Evolutionary conservation across 2,329 filamentous ascomycete genomes (phyloP), one percentile per base, ranked within the genome.

Genomic region (Akanthomyces dipterigenus): DNA sequence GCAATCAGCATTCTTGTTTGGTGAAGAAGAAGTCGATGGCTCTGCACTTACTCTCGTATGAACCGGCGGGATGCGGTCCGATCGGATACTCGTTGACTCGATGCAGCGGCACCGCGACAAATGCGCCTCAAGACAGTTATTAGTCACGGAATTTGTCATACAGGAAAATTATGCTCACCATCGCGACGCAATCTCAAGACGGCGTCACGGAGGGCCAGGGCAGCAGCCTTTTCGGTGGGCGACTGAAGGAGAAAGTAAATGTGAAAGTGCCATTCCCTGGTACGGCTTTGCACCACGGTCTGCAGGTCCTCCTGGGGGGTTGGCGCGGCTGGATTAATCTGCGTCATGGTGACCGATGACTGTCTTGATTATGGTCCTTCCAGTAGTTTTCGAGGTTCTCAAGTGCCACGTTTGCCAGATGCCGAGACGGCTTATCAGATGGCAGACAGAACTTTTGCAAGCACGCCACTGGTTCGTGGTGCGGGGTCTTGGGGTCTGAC

Each of bases 191-290:
- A 66, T 50, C 63, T 70, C 45, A 73, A 43, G 1, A 73, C 67
- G 8, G 71, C 70, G 62, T 73, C 69, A 11, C 71, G 70, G 22
- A 73, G 69, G 7, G 70, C 70, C 9, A 73, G 68, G 11, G 71
- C 71, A 2, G 70, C 70, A 1, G 70, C 69, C 1, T 67, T 72
- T 60, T 73, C 70, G 8, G 65, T 60, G 1, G 70, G 66, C 28
- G 71, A 73, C 55, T 72, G 70, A 1, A 71, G 62, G 26, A 72
- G 46, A 61, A 73, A 73, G 38, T 73, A 73, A 18, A 73, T 73
- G 49, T 73, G 71, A 59, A 73, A 73, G 58, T 73, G 71, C 71
- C 71, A 72, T 60, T 71, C 70, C 28, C 70, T 65, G 11, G 65
- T 70, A 18, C 70, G 68, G 20, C 53, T 60, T 46, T 70, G 66